Percentiles rank a stretch among this genome's conserved stretches.
phyloP scores from a whole-genome alignment of 306 rosid genomes.

The Acacia confusa region DNA sequence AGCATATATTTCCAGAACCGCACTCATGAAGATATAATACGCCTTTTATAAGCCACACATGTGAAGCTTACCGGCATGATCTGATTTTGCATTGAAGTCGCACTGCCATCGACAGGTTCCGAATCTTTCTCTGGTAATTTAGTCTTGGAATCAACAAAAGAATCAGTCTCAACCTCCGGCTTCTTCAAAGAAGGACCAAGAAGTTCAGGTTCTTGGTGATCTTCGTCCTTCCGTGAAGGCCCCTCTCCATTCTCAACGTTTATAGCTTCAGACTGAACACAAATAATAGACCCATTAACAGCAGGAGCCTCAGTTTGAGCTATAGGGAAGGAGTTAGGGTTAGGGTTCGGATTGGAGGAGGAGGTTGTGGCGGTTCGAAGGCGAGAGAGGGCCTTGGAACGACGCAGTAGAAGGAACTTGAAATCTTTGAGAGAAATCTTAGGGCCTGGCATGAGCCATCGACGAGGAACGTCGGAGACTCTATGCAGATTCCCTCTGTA shows the following conservation, averaged over 20 bases:
- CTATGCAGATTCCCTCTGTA: constrained; percentile 97
- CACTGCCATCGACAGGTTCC: constrained; percentile 38
- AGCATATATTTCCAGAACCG: neutral
- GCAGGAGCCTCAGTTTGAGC: constrained; percentile 24
- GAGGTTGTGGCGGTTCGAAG: constrained; percentile 29
- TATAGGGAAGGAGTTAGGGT: neutral
- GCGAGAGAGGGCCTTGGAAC: constrained; percentile 76
- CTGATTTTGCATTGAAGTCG: constrained; percentile 25
- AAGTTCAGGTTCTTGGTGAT: constrained; percentile 27
- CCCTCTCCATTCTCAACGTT: constrained; percentile 47
- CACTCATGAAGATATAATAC: neutral
- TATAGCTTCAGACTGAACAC: constrained; percentile 22
- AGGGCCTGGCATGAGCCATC: constrained; percentile 80
- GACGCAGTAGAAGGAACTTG: constrained; percentile 69
- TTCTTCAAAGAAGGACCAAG: constrained; percentile 34
- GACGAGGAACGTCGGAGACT: constrained; percentile 76
- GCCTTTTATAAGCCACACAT: constrained; percentile 37
- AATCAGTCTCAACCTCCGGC: constrained; percentile 39
- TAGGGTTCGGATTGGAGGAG: constrained; percentile 21
- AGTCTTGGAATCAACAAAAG: constrained; percentile 21
- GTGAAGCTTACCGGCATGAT: constrained; percentile 42
- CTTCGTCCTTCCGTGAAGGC: constrained; percentile 41
- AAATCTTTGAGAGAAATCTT: constrained; percentile 73
- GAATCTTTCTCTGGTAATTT: constrained; percentile 34
- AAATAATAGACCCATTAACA: constrained; percentile 13